Base-by-base conservation (phyloP, 805 yeast genomes). In the Spathaspora hagerdaliae region DNA sequence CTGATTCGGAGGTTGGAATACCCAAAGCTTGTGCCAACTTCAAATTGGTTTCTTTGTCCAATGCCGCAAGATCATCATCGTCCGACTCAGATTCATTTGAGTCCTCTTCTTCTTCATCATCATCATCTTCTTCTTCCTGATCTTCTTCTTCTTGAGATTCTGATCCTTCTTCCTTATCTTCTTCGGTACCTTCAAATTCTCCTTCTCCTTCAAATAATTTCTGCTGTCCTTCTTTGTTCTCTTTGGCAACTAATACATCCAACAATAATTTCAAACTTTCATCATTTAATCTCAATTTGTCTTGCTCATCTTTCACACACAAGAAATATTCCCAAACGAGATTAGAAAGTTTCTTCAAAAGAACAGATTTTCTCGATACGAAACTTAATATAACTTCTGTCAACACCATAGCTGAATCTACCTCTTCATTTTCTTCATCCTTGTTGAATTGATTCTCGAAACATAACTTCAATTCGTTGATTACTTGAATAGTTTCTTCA, bases 191-290 rank as follows among this genome's bases (percentile, higher is more conserved):
- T 14, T 52, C 65, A 27, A 51, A 53, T 36, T 66, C 73, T 8
- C 51, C 69, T 9, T 72, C 87, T 11, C 77, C 81, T 47, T 86
- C 87, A 58, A 91, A 91, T 55, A 92, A 65, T 39, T 77, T 77
- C 26, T 76, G 74, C 62, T 87, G 94, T 1, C 97, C 97, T 53
- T 83, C 82, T 50, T 82, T 79, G 60, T 86, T 87, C 62, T 91
- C 97, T 57, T 79, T 82, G 0, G 95, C 60, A 5, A 47, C 59
- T 48, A 72, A 60, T 7, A 71, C 68, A 43, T 67, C 64, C 46
- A 55, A 68, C 45, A 72, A 55, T 38, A 69, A 60, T 47, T 63
- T 51, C 46, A 72, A 65, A 41, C 73, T 58, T 13, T 59, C 63
- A n/a, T 55, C 60, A 29, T 56, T 59, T 15, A 70, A 49, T 43